phyloP scores from a whole-genome alignment of 164 flowering plant genomes.

The Cinnamomum micranthum region DNA sequence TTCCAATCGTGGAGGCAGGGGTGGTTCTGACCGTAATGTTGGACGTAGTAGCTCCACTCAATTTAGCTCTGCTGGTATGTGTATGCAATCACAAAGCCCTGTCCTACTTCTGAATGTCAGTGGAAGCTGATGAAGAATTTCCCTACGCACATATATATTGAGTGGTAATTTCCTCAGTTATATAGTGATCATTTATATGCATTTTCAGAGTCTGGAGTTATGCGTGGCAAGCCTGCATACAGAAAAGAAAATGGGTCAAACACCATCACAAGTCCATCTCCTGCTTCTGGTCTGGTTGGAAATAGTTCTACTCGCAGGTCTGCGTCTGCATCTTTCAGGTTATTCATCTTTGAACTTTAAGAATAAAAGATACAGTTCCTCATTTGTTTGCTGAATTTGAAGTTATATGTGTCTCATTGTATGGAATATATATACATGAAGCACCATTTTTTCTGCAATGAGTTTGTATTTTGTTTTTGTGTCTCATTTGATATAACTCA shows the following conservation, averaged over 20 bases:
- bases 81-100: background rate
- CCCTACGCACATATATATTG: background rate
- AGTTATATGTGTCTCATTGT: background rate
- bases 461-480: background rate
- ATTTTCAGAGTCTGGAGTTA: conserved; percentile 49
- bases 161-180: background rate
- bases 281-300: conserved; percentile 36
- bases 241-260: conserved; percentile 75
- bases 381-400: background rate
- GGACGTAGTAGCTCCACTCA: conserved; percentile 52
- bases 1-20: conserved; percentile 58
- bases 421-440: background rate
- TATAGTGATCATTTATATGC: background rate
- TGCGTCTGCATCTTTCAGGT: conserved; percentile 48
- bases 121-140: background rate
- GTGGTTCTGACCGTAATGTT: conserved; percentile 57
- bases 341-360: conserved; percentile 3
- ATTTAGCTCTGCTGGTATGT: conserved; percentile 44
- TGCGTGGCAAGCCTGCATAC: conserved; percentile 49
- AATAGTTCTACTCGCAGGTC: conserved; percentile 30
- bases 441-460: background rate
- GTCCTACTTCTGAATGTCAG: background rate
- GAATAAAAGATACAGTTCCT: background rate
- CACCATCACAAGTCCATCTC: conserved; percentile 40
- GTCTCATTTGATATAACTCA: background rate